Conservation (phyloP, 2,329 filamentous ascomycete genomes). For the Paraconiothyrium sp. region DNA sequence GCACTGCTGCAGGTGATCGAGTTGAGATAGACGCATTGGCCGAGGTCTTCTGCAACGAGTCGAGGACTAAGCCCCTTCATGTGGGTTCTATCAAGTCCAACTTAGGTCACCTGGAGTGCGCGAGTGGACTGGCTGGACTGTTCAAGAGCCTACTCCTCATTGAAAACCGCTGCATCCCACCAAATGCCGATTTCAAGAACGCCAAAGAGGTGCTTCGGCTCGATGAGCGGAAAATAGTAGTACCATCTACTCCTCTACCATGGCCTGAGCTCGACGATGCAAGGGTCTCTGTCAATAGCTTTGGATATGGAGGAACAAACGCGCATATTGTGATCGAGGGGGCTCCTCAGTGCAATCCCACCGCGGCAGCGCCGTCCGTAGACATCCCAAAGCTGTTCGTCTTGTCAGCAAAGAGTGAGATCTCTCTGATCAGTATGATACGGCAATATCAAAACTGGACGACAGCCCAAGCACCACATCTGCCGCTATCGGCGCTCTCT, state of each 20-base stretch:
- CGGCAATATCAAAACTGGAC: background rate
- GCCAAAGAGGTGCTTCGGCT: slow-evolving; percentile 19
- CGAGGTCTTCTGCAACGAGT: background rate
- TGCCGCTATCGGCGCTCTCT: background rate
- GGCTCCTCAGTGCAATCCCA: slow-evolving; percentile 5
- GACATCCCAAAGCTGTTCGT: background rate
- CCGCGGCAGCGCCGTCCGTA: background rate
- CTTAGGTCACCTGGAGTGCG: slow-evolving; percentile 53
- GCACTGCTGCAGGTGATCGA: slow-evolving; percentile 56
- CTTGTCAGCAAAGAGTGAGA: slow-evolving; percentile 5
- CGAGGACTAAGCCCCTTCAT: slow-evolving; percentile 14
- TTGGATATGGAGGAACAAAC: slow-evolving; percentile 30
- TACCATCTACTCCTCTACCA: background rate
- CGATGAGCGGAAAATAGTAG: slow-evolving; percentile 13
- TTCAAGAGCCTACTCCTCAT: slow-evolving; percentile 52
- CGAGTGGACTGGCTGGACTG: slow-evolving; percentile 47
- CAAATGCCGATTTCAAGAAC: slow-evolving; percentile 25
- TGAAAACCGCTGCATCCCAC: slow-evolving; percentile 45
- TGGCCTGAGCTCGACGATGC: slow-evolving; percentile 19
- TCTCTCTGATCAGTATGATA: slow-evolving; percentile 2
- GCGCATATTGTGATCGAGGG: slow-evolving; percentile 24
- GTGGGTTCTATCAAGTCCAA: slow-evolving; percentile 44
- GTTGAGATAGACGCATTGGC: slow-evolving; percentile 23
- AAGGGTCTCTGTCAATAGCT: slow-evolving; percentile 22
- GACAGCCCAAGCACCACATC: background rate